These are phyloP conservation scores for Fusarium protoensiforme DNA, from an alignment of 2,329 filamentous ascomycete species.

Conservation along the genomic window DNA sequence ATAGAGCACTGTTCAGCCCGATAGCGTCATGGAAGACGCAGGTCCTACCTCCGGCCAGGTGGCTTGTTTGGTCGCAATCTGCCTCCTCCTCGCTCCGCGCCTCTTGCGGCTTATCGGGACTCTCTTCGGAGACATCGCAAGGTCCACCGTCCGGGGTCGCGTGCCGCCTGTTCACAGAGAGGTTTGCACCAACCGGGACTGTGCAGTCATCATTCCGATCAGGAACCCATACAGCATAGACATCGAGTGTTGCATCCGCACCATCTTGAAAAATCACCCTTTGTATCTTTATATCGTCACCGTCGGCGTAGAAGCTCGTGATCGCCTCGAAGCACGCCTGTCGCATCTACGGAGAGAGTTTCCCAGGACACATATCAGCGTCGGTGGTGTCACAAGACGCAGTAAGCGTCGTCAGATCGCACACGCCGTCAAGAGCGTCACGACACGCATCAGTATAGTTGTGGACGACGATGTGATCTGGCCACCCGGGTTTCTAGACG, in stretches of 20 bases:
- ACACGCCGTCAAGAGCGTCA: conserved; percentile 12
- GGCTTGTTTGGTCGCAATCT: background rate
- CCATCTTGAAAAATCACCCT: conserved; percentile 17
- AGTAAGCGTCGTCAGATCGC: conserved; percentile 32
- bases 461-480: conserved; percentile 28
- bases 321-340: conserved; percentile 1
- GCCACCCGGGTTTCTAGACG: conserved; percentile 13
- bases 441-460: conserved; percentile 9
- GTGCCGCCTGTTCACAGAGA: background rate
- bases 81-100: background rate
- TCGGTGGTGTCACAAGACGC: conserved; percentile 23
- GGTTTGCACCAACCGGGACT: background rate
- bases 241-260: background rate
- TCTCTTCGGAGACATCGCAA: background rate
- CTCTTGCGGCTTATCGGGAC: background rate
- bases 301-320: background rate
- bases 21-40: background rate
- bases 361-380: conserved; percentile 9
- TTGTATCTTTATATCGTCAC: conserved; percentile 9
- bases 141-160: background rate
- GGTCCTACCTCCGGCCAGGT: background rate
- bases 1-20: background rate
- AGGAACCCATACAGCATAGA: background rate
- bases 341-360: background rate
- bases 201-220: conserved; percentile 24